A percentile compares a stretch with the other conserved stretches of the same genome.
Conservation (phyloP, 768 basidiomycete genomes). For the Mycena metata region DNA sequence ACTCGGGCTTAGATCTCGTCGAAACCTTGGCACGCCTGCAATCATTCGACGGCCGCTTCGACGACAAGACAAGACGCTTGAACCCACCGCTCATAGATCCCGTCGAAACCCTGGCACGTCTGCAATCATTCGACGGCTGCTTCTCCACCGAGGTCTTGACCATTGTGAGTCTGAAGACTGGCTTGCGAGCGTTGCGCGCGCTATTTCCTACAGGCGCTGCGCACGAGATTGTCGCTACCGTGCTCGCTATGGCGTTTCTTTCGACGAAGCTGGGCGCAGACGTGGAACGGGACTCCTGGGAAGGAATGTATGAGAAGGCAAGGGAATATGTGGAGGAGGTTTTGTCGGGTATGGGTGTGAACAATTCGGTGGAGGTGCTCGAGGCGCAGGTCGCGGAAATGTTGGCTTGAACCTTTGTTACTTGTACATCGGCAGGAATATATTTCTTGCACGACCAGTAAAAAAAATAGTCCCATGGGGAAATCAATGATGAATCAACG, state of each 20-base stretch:
- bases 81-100: constrained; percentile 7
- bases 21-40: constrained; percentile 34
- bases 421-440: too few relatives aligned
- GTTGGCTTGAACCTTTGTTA: constrained; percentile 1
- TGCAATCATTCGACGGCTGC: constrained; percentile 35
- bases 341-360: not conserved
- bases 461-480: too few relatives aligned
- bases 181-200: constrained; percentile 4
- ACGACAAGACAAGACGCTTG: too few relatives aligned
- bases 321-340: constrained; percentile 21
- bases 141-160: constrained; percentile 27
- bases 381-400: constrained; percentile 11
- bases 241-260: constrained; percentile 35
- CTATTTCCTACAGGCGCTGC: constrained; percentile 10
- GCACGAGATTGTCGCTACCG: constrained; percentile 22
- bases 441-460: too few relatives aligned
- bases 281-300: constrained; percentile 33
- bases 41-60: constrained; percentile 35
- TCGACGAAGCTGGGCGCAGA: constrained; percentile 16
- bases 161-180: constrained; percentile 4
- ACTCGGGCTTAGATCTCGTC: constrained; percentile 14
- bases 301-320: constrained; percentile 36
- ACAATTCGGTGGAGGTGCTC: not conserved
- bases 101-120: constrained; percentile 32
- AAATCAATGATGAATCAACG: too few relatives aligned